Base-by-base conservation (phyloP, 129 eudicot species). In the Artemisia annua region DNA sequence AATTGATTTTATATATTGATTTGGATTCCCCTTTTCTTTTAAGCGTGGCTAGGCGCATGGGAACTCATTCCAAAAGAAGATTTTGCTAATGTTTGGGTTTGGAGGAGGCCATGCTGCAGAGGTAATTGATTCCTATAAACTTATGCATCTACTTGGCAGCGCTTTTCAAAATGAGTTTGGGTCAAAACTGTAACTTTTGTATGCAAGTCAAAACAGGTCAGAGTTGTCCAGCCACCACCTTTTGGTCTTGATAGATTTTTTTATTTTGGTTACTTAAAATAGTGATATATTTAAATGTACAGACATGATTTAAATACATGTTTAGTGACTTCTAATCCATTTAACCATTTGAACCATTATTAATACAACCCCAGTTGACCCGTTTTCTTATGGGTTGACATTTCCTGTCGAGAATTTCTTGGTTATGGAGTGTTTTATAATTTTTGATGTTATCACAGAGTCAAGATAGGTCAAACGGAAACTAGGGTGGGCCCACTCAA, bases 11-110 rank as follows among this genome's bases (percentile, higher is more conserved):
- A 8, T 46, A 24, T 57, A 55, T 15, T 18, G 15, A 48, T 71
- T 46, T 68, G 74, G 32, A 66, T 16, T 54, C 30, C 28, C 12
- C 18, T 3, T 24, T 14, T n/a, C 32, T 48, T 56, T 72, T 67
- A 24, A 68, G 70, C 67, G 70, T 50, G 16, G 28, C 53, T 79
- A 93, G 99, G 96, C 87, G 50, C 91, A 88, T 14, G 99, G 99
- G 70, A 88, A 94, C 83, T 94, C 99, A 18, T 94, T 94, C 81
- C 99, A 94, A 32, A 94, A 94, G 91, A 94, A 90, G 81, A 83
- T 86, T 80, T 64, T 88, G 88, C 84, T 86, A 53, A 77, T 94
- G 62, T 88, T 94, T 75, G 99, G 98, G 28, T 85, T 94, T 62
- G 99, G 98, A 44, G 80, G 85, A 12, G 85, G 97, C 57, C 85